Base-by-base conservation (phyloP, 2,329 filamentous ascomycete genomes). In the Alternaria panax region DNA sequence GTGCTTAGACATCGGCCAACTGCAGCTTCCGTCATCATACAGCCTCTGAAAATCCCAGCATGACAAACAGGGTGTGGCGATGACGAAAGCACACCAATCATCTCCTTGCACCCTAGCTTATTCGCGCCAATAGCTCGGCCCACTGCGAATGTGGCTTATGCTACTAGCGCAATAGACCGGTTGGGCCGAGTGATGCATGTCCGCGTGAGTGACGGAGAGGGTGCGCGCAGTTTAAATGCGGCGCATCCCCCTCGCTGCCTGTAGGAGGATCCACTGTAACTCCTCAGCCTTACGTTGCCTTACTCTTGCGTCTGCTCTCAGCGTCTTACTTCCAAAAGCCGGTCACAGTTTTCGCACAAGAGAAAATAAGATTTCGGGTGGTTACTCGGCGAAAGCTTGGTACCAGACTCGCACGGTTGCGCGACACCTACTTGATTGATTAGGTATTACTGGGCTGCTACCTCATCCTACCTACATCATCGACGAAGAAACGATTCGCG, bases 71-170 rank as follows among this genome's bases (percentile, higher is more conserved):
- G n/a, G 18, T 57, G 50, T 57, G 36, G 32, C 36, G 56, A 58
- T 63, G 62, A 65, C 64, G 62, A 59, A 60, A 60, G 27, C 22
- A 7, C 36, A 12, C 38, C 22, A 48, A 52, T 36, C 50, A 28
- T 22, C 25, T n/a, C 36, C 25, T 22, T 14, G 50, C 36, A 14
- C 42, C 30, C 53, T 50, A 41, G 38, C 30, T 55, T 53, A 51
- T 64, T 36, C 25, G 47, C 63, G 41, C 60, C 65, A 67, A 60
- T 67, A 16, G 36, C 16, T 14, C 45, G 32, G 48, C 32, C 12
- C 54, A 27, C 46, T 20, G 40, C 24, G 54, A 22, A 25, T 57
- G 54, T 57, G 54, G 54, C 54, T 53, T 40, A 57, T 36, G 36
- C 28, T 36, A 25, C 45, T 36, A 38, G 47, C 54, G 8, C 36